Evolutionary conservation across 148 eudicot genomes (phyloP).

Genomic region (Vaccinium myrtillus): DNA sequence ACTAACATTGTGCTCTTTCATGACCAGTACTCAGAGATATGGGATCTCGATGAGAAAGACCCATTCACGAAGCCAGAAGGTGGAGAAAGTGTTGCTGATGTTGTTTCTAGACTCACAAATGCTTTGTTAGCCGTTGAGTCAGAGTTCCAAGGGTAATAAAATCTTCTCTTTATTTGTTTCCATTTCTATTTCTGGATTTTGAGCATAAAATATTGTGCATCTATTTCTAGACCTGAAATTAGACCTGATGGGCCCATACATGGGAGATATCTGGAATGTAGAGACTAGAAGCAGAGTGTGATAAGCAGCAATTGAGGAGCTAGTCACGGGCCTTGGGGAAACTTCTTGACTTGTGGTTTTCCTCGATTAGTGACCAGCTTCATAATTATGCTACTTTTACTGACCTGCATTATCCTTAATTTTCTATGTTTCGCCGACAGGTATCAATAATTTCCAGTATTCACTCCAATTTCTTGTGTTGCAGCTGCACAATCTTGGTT

Average conservation of each 20-base stretch:
- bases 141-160: conserved; percentile 69
- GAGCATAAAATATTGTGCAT: neutral
- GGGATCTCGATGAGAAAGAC: conserved; percentile 82
- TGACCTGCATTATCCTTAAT: neutral
- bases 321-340: neutral
- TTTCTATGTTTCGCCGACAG: neutral
- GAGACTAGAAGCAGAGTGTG: neutral
- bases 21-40: conserved; percentile 74
- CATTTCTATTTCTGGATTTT: neutral
- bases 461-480: conserved; percentile 2
- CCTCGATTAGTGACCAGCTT: neutral
- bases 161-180: neutral
- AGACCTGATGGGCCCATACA: neutral
- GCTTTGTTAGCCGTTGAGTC: conserved; percentile 66
- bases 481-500: conserved; percentile 73
- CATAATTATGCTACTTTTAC: neutral
- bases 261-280: neutral
- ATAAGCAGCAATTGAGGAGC: neutral
- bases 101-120: conserved; percentile 69
- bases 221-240: neutral
- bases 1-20: neutral
- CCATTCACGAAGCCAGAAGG: conserved; percentile 83
- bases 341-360: neutral
- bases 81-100: conserved; percentile 96
- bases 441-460: neutral